Percentiles rank a stretch among this genome's conserved stretches.
phyloP scores from a whole-genome alignment of 2,329 filamentous ascomycete species.

The Geosmithia putterillii region DNA sequence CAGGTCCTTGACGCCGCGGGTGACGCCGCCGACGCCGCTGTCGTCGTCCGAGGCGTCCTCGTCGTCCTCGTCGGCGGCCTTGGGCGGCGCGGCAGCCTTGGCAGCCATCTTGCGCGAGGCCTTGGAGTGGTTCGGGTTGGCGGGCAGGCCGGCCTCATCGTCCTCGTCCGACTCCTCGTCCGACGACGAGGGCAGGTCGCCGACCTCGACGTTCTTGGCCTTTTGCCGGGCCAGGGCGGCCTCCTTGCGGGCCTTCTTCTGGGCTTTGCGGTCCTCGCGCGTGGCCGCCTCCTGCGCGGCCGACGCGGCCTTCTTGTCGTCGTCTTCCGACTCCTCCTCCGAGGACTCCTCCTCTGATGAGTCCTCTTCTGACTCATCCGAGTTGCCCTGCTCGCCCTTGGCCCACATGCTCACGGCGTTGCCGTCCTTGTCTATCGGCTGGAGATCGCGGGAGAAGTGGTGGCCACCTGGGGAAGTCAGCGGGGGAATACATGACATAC shows the following conservation, averaged over 20 bases:
- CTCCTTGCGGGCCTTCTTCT: conserved; percentile 82
- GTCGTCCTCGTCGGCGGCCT: conserved; percentile 27
- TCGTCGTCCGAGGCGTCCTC: conserved; percentile 31
- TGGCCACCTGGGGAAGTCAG: conserved; percentile 58
- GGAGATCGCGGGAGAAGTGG: conserved; percentile 85
- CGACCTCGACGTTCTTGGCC: conserved; percentile 60
- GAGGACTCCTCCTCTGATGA: conserved; percentile 34
- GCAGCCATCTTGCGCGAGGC: conserved; percentile 49
- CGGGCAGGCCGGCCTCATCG: conserved; percentile 52
- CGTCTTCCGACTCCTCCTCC: conserved; percentile 35
- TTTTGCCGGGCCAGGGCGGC: conserved; percentile 72
- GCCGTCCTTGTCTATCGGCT: conserved; percentile 79
- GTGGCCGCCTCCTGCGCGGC: conserved; percentile 29
- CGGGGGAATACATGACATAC: neutral
- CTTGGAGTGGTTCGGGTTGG: conserved; percentile 86
- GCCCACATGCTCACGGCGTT: conserved; percentile 85
- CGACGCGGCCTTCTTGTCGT: conserved; percentile 32
- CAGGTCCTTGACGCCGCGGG: conserved; percentile 44
- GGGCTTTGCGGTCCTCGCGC: conserved; percentile 78
- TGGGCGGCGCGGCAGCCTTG: conserved; percentile 1
- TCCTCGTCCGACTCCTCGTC: conserved; percentile 42
- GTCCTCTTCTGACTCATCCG: conserved; percentile 38
- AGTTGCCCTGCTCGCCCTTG: conserved; percentile 37
- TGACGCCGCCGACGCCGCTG: conserved; percentile 32
- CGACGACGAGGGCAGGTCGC: conserved; percentile 71